Base-by-base conservation (phyloP, 352 stramenopile species). In the Globisporangium megalacanthum region DNA sequence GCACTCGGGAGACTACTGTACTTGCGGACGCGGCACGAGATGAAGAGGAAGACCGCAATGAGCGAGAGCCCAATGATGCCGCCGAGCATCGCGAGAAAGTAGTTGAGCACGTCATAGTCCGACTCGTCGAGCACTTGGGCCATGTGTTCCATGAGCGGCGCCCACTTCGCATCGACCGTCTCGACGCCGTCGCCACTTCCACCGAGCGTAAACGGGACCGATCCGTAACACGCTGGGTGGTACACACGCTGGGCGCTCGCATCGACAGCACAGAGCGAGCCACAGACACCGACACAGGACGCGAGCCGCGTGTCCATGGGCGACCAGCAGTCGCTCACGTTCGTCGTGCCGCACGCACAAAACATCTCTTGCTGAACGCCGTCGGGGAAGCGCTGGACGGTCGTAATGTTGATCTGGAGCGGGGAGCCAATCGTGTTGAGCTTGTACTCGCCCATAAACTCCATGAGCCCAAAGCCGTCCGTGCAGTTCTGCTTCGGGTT, bases 381-480 rank as follows among this genome's bases (percentile, higher is more conserved):
- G 0, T 58, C 49, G 3, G 64, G 61, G 8, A 82, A 52, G 45
- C 83, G 61, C 50, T 86, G 67, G 61, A 86, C 86, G 4, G 74
- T 89, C 31, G 69, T 79, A 20, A 91, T 77, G 42, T 90, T 89
- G 53, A 91, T 73, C 49, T 90, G 80, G 7, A 79, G 66, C 2
- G 83, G 77, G 10, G 79, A 87, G 31, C 80, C 80, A 22, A 88
- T 35, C n/a, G 64, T 69, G 51, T 77, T 69, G 60, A 89, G 83
- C 51, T 79, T 85, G 68, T 90, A 91, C 17, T 64, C 31, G 10
- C 80, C 80, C 62, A 93, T 83, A 35, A 74, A 81, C 11, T 70
- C 52, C 49, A 92, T 52, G n/a, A 90, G 45, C 7, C 73, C 75
- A 20, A 70, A 66, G 13, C 73, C 77, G n/a, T 79, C 70, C 8